phyloP scores from a whole-genome alignment of 768 basidiomycete genomes.

The Lactarius vividus region DNA sequence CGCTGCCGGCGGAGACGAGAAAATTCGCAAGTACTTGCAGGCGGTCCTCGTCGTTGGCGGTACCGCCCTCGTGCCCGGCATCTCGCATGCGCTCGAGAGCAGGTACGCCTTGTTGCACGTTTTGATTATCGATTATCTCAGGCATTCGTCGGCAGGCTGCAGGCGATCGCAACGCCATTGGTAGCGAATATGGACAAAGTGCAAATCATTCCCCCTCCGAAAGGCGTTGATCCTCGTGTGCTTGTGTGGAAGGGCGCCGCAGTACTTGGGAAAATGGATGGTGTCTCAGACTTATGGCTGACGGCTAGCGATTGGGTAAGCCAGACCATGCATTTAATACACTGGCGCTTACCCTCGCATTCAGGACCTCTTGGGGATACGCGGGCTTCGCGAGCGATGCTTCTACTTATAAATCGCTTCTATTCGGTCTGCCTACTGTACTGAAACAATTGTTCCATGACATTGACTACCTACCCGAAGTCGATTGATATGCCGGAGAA shows the following conservation, averaged over 20 bases:
- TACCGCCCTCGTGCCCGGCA: slow-evolving; percentile 72
- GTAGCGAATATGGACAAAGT: slow-evolving; percentile 85
- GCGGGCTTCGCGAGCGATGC: slow-evolving; percentile 77
- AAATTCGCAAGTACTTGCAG: slow-evolving; percentile 84
- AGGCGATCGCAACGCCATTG: slow-evolving; percentile 81
- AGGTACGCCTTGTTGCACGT: slow-evolving; percentile 48
- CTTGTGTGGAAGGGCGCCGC: slow-evolving; percentile 95
- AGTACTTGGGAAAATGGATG: slow-evolving; percentile 90
- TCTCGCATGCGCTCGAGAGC: slow-evolving; percentile 84
- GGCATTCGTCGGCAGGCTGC: slow-evolving; percentile 45
- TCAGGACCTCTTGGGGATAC: slow-evolving; percentile 76
- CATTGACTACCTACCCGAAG: not conserved
- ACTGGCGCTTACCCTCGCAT: slow-evolving; percentile 10
- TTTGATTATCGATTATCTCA: slow-evolving; percentile 3
- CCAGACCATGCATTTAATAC: slow-evolving; percentile 1
- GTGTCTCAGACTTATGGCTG: slow-evolving; percentile 86
- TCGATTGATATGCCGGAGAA: not conserved
- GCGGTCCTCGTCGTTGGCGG: slow-evolving; percentile 89
- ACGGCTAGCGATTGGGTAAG: slow-evolving; percentile 83
- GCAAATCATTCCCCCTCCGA: slow-evolving; percentile 89
- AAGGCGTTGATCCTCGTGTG: slow-evolving; percentile 85
- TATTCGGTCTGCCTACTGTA: slow-evolving; percentile 1
- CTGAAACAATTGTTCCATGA: slow-evolving; percentile 8
- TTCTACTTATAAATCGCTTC: slow-evolving; percentile 57
- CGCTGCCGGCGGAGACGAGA: slow-evolving; percentile 85